A percentile compares a stretch with the other conserved stretches of the same genome.
phyloP scores from a whole-genome alignment of 768 basidiomycete genomes.

The Phaffia australis region DNA sequence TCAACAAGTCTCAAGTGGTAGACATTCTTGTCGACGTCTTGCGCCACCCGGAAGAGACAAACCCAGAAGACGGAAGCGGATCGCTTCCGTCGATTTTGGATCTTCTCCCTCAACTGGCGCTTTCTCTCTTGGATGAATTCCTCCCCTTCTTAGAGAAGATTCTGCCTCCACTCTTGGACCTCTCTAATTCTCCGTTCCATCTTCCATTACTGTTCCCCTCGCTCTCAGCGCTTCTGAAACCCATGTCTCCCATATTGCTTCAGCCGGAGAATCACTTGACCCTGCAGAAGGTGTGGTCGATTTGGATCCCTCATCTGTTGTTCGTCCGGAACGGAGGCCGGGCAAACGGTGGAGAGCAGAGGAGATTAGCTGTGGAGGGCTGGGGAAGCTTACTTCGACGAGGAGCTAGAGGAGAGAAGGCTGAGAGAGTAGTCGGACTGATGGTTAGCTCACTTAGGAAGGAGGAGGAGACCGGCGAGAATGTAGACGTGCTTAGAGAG shows the following conservation, averaged over 20 bases:
- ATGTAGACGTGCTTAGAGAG: conserved; percentile 47
- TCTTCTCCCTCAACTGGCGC: conserved; percentile 17
- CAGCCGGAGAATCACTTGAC: conserved; percentile 9
- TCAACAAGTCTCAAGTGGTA: conserved; percentile 32
- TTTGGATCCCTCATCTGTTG: conserved; percentile 32
- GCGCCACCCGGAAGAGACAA: conserved; percentile 20
- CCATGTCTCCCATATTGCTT: conserved; percentile 30
- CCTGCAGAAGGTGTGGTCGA: conserved; percentile 29
- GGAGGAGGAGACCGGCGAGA: conserved; percentile 40
- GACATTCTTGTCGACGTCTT: conserved; percentile 32
- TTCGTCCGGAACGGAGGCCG: conserved; percentile 30
- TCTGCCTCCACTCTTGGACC: conserved; percentile 11
- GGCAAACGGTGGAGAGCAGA: conserved; percentile 56
- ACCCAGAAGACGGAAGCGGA: conserved; percentile 32
- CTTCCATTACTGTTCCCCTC: conserved; percentile 35
- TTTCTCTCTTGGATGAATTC: conserved; percentile 21
- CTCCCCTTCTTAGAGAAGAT: conserved; percentile 28
- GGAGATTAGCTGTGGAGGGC: conserved; percentile 56
- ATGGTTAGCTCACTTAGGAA: conserved; percentile 40
- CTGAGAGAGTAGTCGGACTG: conserved; percentile 50
- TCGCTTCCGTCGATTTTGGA: conserved; percentile 31
- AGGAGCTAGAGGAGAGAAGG: conserved; percentile 49
- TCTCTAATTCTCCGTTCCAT: conserved; percentile 20
- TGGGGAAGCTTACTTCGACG: conserved; percentile 71
- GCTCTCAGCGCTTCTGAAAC: conserved; percentile 34